A percentile compares a stretch with the other conserved stretches of the same genome.
Evolutionary conservation across 495 filamentous ascomycete species (phyloP).

Genomic region (Neurospora africana): DNA sequence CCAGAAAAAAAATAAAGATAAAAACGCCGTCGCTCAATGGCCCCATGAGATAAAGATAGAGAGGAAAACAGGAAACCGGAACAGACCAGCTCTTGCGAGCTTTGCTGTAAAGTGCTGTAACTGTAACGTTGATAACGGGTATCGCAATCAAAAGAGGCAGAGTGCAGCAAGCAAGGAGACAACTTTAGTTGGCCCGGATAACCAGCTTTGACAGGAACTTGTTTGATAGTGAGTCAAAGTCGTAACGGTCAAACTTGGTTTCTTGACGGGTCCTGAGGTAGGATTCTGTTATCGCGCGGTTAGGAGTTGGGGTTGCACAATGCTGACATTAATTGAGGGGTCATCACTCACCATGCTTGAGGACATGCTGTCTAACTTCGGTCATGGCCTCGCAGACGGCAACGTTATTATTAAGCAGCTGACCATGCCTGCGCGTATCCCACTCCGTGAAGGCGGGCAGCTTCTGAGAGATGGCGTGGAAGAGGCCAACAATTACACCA

Average conservation of each 20-base stretch:
- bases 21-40: slow-evolving; percentile 22
- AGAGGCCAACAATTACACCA: slow-evolving; percentile 86
- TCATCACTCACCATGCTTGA: slow-evolving; percentile 66
- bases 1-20: slow-evolving; percentile 4
- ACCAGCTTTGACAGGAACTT: slow-evolving; percentile 91
- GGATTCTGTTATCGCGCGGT: slow-evolving; percentile 27
- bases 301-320: slow-evolving; percentile 7
- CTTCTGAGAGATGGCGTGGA: slow-evolving; percentile 93
- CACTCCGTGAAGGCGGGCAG: slow-evolving; percentile 81
- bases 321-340: neutral
- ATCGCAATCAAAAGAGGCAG: slow-evolving; percentile 14
- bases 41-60: slow-evolving; percentile 13
- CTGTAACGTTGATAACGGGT: slow-evolving; percentile 10
- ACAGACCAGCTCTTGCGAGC: slow-evolving; percentile 16
- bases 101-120: slow-evolving; percentile 11
- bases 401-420: slow-evolving; percentile 73
- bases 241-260: slow-evolving; percentile 70
- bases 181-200: slow-evolving; percentile 71
- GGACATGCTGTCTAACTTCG: slow-evolving; percentile 79
- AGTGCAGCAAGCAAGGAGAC: slow-evolving; percentile 17
- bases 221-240: slow-evolving; percentile 90
- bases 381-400: slow-evolving; percentile 91
- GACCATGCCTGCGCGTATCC: slow-evolving; percentile 80
- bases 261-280: slow-evolving; percentile 45
- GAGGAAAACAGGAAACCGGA: slow-evolving; percentile 21